Evolutionary conservation across 192 early-diverging fungal genomes (phyloP).

Genomic region (Coemansia sp.): DNA sequence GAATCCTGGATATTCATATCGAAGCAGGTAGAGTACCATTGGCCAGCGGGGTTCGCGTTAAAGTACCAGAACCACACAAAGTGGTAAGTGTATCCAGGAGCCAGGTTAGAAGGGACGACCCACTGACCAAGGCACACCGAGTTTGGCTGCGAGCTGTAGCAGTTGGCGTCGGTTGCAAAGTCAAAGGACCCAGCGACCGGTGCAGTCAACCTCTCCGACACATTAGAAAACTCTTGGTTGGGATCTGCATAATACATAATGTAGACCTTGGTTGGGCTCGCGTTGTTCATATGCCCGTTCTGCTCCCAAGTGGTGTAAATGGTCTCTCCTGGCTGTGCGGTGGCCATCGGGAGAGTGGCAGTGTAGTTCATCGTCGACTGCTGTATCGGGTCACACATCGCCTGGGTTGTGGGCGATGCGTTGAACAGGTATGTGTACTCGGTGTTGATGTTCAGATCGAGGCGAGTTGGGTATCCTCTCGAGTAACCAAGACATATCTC

Average conservation of each 20-base stretch:
- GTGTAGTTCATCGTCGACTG: slow-evolving; percentile 37
- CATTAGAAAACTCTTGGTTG: slow-evolving; percentile 26
- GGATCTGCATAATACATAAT: slow-evolving; percentile 41
- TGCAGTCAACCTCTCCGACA: slow-evolving; percentile 27
- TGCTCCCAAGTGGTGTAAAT: slow-evolving; percentile 56
- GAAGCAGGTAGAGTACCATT: slow-evolving; percentile 67
- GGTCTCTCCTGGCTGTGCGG: slow-evolving; percentile 54
- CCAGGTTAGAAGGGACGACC: slow-evolving; percentile 53
- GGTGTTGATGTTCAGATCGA: slow-evolving; percentile 56
- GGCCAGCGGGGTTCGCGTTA: slow-evolving; percentile 59
- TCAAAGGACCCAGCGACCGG: slow-evolving; percentile 43
- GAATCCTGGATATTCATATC: slow-evolving; percentile 45
- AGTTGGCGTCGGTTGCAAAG: slow-evolving; percentile 55
- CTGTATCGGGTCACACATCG: slow-evolving; percentile 55
- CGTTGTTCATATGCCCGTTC: slow-evolving; percentile 58
- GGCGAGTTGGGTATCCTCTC: slow-evolving; percentile 57
- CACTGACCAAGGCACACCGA: slow-evolving; percentile 54
- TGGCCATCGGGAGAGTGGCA: slow-evolving; percentile 48
- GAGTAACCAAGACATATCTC: slow-evolving; percentile 52
- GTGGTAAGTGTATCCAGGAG: slow-evolving; percentile 50
- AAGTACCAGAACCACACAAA: slow-evolving; percentile 67
- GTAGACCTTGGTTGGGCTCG: slow-evolving; percentile 39
- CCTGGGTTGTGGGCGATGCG: slow-evolving; percentile 26
- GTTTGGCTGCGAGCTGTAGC: slow-evolving; percentile 46
- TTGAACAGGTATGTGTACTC: slow-evolving; percentile 58